phyloP scores from a whole-genome alignment of 2,329 filamentous ascomycete genomes.

The Ceratocystis cubensis region DNA sequence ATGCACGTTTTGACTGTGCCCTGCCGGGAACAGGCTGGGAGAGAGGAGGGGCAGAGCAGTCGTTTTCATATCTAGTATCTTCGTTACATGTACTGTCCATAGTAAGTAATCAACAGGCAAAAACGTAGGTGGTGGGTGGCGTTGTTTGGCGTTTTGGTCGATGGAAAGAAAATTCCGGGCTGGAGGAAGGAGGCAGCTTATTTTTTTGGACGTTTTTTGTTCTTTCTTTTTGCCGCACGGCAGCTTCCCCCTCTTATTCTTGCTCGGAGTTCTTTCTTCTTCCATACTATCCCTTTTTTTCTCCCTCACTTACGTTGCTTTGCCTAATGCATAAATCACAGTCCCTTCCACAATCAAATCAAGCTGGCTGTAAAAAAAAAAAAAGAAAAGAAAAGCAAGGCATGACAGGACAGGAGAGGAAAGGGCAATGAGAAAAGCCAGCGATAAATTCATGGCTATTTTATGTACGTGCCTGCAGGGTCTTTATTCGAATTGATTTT shows the following conservation, averaged over 20 bases:
- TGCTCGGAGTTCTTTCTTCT: conserved; percentile 6
- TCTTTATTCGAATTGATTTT: neutral
- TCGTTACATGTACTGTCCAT: neutral
- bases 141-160: neutral
- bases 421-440: neutral
- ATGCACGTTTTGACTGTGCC: conserved; percentile 8
- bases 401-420: neutral
- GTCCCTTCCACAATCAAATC: conserved; percentile 6
- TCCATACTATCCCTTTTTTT: neutral
- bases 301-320: neutral
- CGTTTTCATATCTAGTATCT: neutral
- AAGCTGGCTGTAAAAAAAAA: neutral
- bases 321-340: conserved; percentile 9
- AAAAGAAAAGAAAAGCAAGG: neutral
- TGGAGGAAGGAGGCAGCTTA: neutral
- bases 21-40: neutral
- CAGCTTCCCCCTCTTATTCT: conserved; percentile 8
- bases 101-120: neutral
- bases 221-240: neutral
- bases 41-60: neutral
- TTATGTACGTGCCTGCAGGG: neutral
- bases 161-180: neutral
- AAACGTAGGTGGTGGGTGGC: neutral
- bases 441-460: neutral
- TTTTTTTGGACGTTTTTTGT: neutral